These are phyloP conservation scores for Hymenoscyphus salicellus DNA, from an alignment of 2,329 filamentous ascomycete species.

Conservation along the genomic window DNA sequence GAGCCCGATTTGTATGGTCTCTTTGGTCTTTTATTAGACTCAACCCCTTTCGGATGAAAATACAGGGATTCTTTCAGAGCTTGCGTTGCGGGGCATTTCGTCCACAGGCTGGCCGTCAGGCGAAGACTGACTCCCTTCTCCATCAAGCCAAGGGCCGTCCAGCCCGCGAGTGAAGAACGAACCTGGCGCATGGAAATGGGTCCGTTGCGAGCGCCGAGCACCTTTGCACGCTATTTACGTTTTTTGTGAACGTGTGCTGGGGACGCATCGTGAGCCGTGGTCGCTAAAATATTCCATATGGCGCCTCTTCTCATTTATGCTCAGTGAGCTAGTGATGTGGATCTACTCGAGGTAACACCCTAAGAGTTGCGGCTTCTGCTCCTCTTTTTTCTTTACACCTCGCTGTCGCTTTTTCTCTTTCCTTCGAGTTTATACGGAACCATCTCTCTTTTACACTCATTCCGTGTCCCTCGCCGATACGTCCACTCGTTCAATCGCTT, in stretches of 20 bases:
- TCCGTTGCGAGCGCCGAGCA: neutral
- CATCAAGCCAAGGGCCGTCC: too few species aligned
- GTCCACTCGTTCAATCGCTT: constrained; percentile 19
- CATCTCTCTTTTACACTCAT: neutral
- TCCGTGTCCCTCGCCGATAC: constrained; percentile 16
- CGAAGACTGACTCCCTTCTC: neutral
- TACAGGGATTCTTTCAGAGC: neutral
- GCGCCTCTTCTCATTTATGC: constrained; percentile 1
- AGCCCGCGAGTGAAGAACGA: neutral
- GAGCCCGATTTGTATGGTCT: neutral
- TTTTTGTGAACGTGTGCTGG: neutral
- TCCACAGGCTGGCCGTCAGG: neutral
- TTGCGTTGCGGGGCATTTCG: neutral
- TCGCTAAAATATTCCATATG: neutral
- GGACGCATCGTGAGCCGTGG: constrained; percentile 4
- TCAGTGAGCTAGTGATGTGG: neutral
- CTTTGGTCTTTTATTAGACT: neutral
- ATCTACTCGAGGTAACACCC: neutral
- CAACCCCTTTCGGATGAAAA: neutral
- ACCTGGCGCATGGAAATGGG: neutral
- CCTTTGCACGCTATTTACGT: neutral
- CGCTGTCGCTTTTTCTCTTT: constrained; percentile 12
- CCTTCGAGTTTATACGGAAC: neutral
- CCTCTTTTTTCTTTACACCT: constrained; percentile 12
- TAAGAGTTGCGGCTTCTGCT: constrained; percentile 4